Conservation (phyloP, 495 filamentous ascomycete species). For the Xylaria grammica region DNA sequence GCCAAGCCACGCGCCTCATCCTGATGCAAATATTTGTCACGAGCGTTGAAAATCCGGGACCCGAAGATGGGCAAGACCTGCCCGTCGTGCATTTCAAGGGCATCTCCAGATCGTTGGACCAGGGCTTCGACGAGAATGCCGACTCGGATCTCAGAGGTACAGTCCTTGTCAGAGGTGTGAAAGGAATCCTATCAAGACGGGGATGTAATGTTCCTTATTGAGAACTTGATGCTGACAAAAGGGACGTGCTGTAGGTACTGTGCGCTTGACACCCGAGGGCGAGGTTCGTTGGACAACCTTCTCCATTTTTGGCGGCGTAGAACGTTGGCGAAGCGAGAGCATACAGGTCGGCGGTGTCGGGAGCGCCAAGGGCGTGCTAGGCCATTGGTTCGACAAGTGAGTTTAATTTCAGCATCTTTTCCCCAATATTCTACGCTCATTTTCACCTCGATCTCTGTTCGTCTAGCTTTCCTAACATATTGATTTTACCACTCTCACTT, state of each 20-base stretch:
- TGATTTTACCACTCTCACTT: background rate
- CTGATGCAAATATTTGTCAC: constrained; percentile 63
- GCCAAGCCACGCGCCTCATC: constrained; percentile 68
- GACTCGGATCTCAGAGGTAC: constrained; percentile 57
- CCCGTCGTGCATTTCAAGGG: constrained; percentile 67
- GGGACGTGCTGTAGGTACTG: constrained; percentile 46
- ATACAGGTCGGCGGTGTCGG: constrained; percentile 65
- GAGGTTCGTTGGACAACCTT: constrained; percentile 71
- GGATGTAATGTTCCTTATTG: background rate
- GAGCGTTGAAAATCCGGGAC: constrained; percentile 55
- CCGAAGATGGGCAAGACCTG: constrained; percentile 54
- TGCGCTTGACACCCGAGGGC: constrained; percentile 62
- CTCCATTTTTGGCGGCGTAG: constrained; percentile 64
- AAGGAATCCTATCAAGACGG: background rate
- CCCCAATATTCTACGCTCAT: background rate
- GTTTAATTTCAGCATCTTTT: constrained; percentile 15
- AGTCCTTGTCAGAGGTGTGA: constrained; percentile 45
- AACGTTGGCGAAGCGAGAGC: constrained; percentile 69
- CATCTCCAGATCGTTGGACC: constrained; percentile 57
- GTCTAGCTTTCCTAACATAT: background rate
- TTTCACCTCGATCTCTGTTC: background rate
- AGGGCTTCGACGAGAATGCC: constrained; percentile 64
- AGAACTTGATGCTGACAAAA: constrained; percentile 28
- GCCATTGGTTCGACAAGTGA: constrained; percentile 72
- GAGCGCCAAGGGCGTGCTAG: constrained; percentile 63